Conservation (phyloP, 2,329 filamentous ascomycete genomes). For the Daldinia sp. region DNA sequence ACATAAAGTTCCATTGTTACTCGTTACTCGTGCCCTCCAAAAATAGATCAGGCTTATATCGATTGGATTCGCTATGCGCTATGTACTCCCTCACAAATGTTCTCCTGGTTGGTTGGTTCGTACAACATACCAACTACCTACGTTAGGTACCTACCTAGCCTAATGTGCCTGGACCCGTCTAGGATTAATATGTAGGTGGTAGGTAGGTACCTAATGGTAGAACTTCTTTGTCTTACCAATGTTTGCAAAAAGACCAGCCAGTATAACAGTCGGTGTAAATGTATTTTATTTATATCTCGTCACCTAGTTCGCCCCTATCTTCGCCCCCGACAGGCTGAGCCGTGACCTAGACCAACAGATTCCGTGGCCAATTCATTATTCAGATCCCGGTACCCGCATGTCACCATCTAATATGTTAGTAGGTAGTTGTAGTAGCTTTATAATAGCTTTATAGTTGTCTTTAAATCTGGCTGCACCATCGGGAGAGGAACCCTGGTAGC, state of each 20-base stretch:
- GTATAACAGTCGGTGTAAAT: slow-evolving; percentile 4
- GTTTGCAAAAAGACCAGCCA: slow-evolving; percentile 25
- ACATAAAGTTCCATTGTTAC: no score
- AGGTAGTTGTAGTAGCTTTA: neutral
- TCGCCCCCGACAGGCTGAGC: slow-evolving; percentile 26
- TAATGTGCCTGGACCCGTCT: no score
- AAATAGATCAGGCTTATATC: slow-evolving; percentile 39
- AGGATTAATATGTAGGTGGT: no score
- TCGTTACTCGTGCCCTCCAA: slow-evolving; percentile 2
- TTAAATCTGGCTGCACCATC: slow-evolving; percentile 82
- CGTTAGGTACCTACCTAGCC: no score
- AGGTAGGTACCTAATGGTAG: neutral
- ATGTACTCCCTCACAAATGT: slow-evolving; percentile 16
- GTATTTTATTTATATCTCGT: slow-evolving; percentile 32
- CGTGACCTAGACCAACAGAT: slow-evolving; percentile 13
- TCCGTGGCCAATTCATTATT: slow-evolving; percentile 30
- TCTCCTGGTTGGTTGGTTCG: slow-evolving; percentile 32
- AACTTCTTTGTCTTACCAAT: slow-evolving; percentile 30
- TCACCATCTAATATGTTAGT: slow-evolving; percentile 7
- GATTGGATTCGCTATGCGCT: slow-evolving; percentile 3
- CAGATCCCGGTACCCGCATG: slow-evolving; percentile 7
- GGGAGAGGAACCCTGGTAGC: slow-evolving; percentile 69
- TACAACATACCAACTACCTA: no score
- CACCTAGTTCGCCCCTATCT: slow-evolving; percentile 22
- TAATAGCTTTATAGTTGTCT: neutral